phyloP scores from a whole-genome alignment of 257 asterid species.

The Lavandula angustifolia region DNA sequence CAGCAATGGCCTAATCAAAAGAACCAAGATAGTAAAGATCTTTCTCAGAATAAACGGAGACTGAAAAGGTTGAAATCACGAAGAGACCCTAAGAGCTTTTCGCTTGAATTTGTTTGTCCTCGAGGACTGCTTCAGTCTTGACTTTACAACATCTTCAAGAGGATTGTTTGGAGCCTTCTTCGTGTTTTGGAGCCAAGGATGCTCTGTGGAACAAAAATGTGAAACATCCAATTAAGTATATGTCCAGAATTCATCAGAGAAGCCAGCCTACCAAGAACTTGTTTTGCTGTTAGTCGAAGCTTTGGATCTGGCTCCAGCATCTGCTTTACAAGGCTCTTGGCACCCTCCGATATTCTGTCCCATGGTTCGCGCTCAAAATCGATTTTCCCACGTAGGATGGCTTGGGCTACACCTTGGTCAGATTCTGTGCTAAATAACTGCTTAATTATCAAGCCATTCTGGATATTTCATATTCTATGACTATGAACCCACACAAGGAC shows the following conservation, averaged over 20 bases:
- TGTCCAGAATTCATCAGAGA: slow-evolving; percentile 24
- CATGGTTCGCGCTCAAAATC: slow-evolving; percentile 95
- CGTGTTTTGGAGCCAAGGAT: slow-evolving; percentile 91
- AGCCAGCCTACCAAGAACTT: slow-evolving; percentile 76
- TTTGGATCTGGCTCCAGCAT: slow-evolving; percentile 96
- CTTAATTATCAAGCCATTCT: no score
- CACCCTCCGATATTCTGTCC: slow-evolving; percentile 87
- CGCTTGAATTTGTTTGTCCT: slow-evolving; percentile 94
- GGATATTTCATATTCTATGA: no score
- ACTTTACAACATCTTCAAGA: slow-evolving; percentile 93
- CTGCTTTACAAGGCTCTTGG: slow-evolving; percentile 82
- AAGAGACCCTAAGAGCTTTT: slow-evolving; percentile 90
- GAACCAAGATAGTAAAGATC: slow-evolving; percentile 1
- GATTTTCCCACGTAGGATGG: slow-evolving; percentile 81
- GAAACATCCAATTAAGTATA: slow-evolving; percentile 3
- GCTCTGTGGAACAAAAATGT: slow-evolving; percentile 43
- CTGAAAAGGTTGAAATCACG: slow-evolving; percentile 20
- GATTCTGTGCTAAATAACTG: slow-evolving; percentile 60
- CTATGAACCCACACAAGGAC: no score
- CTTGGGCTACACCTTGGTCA: slow-evolving; percentile 98
- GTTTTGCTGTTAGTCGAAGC: slow-evolving; percentile 88
- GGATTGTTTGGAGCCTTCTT: slow-evolving; percentile 91
- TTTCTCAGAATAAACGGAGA: slow-evolving; percentile 25
- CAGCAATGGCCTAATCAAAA: slow-evolving; percentile 80
- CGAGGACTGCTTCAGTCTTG: slow-evolving; percentile 90